Evolutionary conservation across 345 rosid genomes (phyloP).

Genomic region (Erodium maritimum): DNA sequence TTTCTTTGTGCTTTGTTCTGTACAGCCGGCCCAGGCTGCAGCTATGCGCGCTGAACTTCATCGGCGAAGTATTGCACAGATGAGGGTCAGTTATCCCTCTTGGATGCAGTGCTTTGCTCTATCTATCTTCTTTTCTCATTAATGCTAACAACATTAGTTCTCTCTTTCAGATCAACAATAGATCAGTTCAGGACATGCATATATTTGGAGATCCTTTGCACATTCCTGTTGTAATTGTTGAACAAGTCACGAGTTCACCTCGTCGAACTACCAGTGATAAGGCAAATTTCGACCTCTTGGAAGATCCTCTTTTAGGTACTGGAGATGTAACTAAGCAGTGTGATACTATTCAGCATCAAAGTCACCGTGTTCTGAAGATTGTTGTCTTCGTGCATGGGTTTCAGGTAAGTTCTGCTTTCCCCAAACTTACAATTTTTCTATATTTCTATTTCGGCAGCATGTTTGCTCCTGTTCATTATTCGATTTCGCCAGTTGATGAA

Average conservation of each 20-base stretch:
- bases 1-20: conserved; percentile 11
- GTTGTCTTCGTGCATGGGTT: conserved; percentile 92
- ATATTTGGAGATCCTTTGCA: conserved; percentile 74
- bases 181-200: conserved; percentile 83
- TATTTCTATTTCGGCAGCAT: not conserved
- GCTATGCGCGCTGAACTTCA: conserved; percentile 90
- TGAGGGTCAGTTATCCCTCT: conserved; percentile 53
- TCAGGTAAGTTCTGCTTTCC: conserved; percentile 47
- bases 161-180: conserved; percentile 66
- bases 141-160: conserved; percentile 7
- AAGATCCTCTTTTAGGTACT: conserved; percentile 10
- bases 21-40: conserved; percentile 74
- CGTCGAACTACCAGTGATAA: conserved; percentile 69
- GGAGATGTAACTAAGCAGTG: conserved; percentile 18
- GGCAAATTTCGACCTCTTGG: conserved; percentile 57
- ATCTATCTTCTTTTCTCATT: conserved; percentile 5
- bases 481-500: not conserved
- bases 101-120: not conserved
- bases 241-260: conserved; percentile 79
- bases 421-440: not conserved
- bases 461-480: not conserved
- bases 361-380: conserved; percentile 35
- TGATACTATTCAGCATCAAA: conserved; percentile 14
- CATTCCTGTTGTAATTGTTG: conserved; percentile 71
- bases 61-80: conserved; percentile 87